Base-by-base conservation (phyloP, 2,329 filamentous ascomycete genomes). In the Decorospora gaudefroyi region DNA sequence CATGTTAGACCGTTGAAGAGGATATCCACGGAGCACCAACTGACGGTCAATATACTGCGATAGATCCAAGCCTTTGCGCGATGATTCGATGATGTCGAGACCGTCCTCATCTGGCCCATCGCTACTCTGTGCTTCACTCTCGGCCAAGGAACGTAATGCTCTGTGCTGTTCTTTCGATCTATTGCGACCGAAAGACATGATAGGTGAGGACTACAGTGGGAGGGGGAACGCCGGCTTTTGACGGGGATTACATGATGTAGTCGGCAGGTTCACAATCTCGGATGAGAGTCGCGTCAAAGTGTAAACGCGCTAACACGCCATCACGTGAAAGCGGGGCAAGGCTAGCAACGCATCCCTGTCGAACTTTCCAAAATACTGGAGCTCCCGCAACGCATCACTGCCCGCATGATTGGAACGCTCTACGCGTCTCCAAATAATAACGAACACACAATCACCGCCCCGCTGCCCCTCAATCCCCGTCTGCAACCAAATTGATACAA, bases 51-150 rank as follows among this genome's bases (percentile, higher is more conserved):
- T 66, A 34, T 67, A 65, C 27, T 67, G 63, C 4, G 64, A 68
- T 2, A 68, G 44, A 43, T 69, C 54, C 15, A 70, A 29, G 9
- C 44, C 49, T 51, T 67, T 72, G 3, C 61, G 61, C 18, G 64
- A 61, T 1, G 64, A 53, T 34, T 60, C 48, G 10, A 73, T 67
- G 23, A 71, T 69, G 23, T 78, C 73, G 29, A 78, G 62, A 27
- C 76, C 75, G 33, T 62, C 59, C 5, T 66, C 63, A 46, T 74
- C 32, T 32, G 2, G n/a, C n/a, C 17, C 71, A 42, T 75, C 68
- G 34, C 60, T 66, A 31, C 56, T 65, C 6, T 41, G 32, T 11
- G 37, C 34, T 23, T 66, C 56, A 34, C 62, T 65, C 25, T 67
- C 64, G 0, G 56, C 61, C 12, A 66, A 54, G 12, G 56, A 55